These are phyloP conservation scores for Colletotrichum magnum DNA, from an alignment of 2,329 filamentous ascomycete genomes.

Conservation along the genomic window DNA sequence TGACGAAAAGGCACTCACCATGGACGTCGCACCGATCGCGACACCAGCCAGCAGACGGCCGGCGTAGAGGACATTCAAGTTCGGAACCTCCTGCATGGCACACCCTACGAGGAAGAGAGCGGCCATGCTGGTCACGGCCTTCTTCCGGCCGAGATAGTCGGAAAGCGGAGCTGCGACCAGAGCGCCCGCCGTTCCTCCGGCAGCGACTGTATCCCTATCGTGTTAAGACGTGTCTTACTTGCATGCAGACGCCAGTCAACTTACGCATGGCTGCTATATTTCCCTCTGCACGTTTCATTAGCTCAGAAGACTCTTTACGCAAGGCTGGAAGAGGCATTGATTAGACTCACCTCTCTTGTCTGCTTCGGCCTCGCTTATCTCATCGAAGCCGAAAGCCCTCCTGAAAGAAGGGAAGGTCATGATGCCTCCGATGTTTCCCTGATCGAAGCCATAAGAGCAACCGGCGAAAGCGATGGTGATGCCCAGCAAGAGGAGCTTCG, in stretches of 20 bases:
- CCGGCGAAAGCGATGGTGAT: conserved; percentile 53
- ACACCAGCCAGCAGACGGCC: conserved; percentile 54
- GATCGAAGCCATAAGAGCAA: conserved; percentile 56
- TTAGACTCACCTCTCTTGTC: conserved; percentile 43
- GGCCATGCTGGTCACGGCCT: conserved; percentile 50
- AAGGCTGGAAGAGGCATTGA: neutral
- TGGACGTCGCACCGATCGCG: conserved; percentile 52
- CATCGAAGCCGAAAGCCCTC: conserved; percentile 52
- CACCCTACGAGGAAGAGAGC: conserved; percentile 51
- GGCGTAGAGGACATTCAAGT: conserved; percentile 52
- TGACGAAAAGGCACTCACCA: conserved; percentile 39
- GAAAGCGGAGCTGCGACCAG: conserved; percentile 53
- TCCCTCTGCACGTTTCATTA: conserved; percentile 42
- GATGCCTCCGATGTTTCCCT: conserved; percentile 56
- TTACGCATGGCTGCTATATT: conserved; percentile 51
- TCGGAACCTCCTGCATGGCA: conserved; percentile 53
- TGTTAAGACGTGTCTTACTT: conserved; percentile 3
- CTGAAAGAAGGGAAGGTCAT: conserved; percentile 53
- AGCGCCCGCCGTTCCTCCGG: conserved; percentile 54
- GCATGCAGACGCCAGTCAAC: conserved; percentile 11
- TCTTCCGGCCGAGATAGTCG: conserved; percentile 54
- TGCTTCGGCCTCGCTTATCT: conserved; percentile 45
- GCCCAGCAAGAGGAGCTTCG: conserved; percentile 49
- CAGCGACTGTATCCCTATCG: conserved; percentile 46
- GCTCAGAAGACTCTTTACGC: neutral